A percentile compares a stretch with the other conserved stretches of the same genome.
Conservation (phyloP, 345 rosid species). For the Pistacia atlantica region DNA sequence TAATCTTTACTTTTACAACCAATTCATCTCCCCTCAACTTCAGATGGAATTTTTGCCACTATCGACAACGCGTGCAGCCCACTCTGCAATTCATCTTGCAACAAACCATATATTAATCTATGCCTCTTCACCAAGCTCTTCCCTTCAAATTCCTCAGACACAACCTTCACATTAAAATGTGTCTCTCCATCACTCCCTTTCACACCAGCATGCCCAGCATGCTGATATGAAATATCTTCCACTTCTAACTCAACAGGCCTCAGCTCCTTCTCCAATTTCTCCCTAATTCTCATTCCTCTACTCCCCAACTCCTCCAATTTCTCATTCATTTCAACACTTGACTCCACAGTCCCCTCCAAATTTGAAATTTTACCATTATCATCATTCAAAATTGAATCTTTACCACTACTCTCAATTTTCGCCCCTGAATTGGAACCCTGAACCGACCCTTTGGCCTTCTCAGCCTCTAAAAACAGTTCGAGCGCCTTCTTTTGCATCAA, state of each 20-base stretch:
- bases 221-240: constrained; percentile 90
- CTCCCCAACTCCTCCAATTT: constrained; percentile 43
- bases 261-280: constrained; percentile 68
- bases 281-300: constrained; percentile 74
- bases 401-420: constrained; percentile 5
- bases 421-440: constrained; percentile 7
- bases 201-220: constrained; percentile 91
- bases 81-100: constrained; percentile 78
- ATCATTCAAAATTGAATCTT: not conserved
- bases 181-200: constrained; percentile 82
- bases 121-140: constrained; percentile 94
- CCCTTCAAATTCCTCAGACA: constrained; percentile 82
- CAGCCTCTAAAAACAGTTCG: constrained; percentile 44
- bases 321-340: constrained; percentile 1
- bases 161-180: constrained; percentile 81
- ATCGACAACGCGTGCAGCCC: constrained; percentile 91
- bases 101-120: constrained; percentile 66
- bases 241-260: constrained; percentile 66
- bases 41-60: constrained; percentile 83
- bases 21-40: constrained; percentile 37
- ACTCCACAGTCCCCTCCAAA: not conserved
- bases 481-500: constrained; percentile 91
- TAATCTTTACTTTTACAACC: not conserved
- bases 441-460: constrained; percentile 29
- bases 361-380: not conserved